Evolutionary conservation across 2,329 filamentous ascomycete species (phyloP).

Genomic region (Verticillium nonalfalfae): DNA sequence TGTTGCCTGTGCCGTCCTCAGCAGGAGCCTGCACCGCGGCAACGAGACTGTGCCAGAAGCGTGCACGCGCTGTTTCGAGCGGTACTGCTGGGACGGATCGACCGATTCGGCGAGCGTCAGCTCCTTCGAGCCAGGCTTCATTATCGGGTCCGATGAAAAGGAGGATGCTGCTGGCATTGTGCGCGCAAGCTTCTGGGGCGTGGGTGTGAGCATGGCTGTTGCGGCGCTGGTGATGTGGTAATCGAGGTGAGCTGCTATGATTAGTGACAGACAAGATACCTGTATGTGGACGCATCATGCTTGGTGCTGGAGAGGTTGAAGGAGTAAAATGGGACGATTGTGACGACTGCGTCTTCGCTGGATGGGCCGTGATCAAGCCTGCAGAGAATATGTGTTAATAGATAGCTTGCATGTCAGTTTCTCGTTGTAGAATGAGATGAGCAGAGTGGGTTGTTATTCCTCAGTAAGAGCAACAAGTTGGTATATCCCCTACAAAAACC

Average conservation of each 20-base stretch:
- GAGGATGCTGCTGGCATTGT: constrained; percentile 4
- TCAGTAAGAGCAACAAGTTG: neutral
- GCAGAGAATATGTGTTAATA: neutral
- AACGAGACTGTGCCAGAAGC: constrained; percentile 60
- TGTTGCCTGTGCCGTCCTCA: constrained; percentile 81
- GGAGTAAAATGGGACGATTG: neutral
- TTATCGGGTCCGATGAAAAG: constrained; percentile 14
- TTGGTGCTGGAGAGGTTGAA: neutral
- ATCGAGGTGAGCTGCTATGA: neutral
- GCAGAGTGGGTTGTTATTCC: neutral
- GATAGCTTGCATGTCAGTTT: neutral
- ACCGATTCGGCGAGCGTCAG: constrained; percentile 13
- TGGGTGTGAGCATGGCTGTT: constrained; percentile 2
- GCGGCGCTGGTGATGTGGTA: neutral
- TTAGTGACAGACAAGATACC: neutral
- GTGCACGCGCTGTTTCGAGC: constrained; percentile 69
- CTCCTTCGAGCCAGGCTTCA: constrained; percentile 23
- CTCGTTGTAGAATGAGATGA: neutral
- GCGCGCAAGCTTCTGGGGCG: constrained; percentile 1
- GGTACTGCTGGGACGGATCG: constrained; percentile 94
- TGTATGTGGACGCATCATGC: neutral
- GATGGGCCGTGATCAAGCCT: neutral
- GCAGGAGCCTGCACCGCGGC: constrained; percentile 68
- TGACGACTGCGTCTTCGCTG: neutral
- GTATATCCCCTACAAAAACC: neutral